phyloP scores from a whole-genome alignment of 305 asterid genomes.

The Petunia hybrid region DNA sequence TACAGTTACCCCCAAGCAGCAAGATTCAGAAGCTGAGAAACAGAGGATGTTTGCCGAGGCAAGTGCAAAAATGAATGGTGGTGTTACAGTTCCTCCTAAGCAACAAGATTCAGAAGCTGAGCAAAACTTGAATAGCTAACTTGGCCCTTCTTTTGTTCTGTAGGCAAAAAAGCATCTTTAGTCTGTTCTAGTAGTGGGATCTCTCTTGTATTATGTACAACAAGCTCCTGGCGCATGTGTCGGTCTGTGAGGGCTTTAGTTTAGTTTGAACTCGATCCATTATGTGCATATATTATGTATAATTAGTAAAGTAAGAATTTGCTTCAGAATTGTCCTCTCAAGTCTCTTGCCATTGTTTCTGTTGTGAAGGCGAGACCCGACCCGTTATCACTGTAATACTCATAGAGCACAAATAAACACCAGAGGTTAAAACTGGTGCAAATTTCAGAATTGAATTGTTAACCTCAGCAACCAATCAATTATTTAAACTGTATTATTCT shows the following conservation, averaged over 20 bases:
- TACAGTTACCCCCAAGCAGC: no score
- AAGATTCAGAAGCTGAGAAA: no score
- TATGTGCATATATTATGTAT: slow-evolving; percentile 37
- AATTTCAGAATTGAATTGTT: no score
- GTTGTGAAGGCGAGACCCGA: background rate
- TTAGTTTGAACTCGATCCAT: slow-evolving; percentile 35
- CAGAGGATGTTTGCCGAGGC: background rate
- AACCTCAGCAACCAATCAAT: background rate
- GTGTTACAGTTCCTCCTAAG: slow-evolving; percentile 31
- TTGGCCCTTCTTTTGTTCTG: slow-evolving; percentile 24
- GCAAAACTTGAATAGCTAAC: slow-evolving; percentile 48
- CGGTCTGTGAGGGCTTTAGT: slow-evolving; percentile 36
- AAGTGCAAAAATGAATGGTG: no score
- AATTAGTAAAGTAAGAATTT: slow-evolving; percentile 37
- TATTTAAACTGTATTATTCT: no score
- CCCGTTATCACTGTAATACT: background rate
- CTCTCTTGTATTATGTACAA: slow-evolving; percentile 38
- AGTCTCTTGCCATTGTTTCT: background rate
- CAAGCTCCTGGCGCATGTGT: slow-evolving; percentile 37
- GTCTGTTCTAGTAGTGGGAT: slow-evolving; percentile 29
- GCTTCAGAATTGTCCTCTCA: slow-evolving; percentile 14
- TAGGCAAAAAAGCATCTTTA: slow-evolving; percentile 40
- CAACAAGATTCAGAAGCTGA: slow-evolving; percentile 24
- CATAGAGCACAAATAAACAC: background rate
- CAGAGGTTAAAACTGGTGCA: no score